Evolutionary conservation across 225 moss, liverwort and hornwort species (phyloP).

Genomic region (Polytrichum commune): DNA sequence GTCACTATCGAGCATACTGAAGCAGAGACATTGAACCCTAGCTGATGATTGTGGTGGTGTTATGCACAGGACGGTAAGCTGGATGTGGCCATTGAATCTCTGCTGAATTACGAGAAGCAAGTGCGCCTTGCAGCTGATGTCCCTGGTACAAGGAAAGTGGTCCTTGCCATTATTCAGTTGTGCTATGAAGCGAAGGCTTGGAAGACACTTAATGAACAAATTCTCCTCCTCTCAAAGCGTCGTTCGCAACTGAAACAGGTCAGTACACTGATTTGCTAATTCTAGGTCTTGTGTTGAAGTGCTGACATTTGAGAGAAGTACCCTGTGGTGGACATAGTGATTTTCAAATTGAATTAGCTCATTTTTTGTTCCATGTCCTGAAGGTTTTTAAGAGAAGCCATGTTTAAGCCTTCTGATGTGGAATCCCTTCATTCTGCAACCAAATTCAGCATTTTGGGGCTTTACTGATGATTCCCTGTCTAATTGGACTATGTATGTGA

Average conservation of each 20-base stretch:
- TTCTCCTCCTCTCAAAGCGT: slow-evolving; percentile 89
- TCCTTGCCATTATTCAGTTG: slow-evolving; percentile 77
- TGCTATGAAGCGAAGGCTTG: slow-evolving; percentile 90
- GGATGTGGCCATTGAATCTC: slow-evolving; percentile 69
- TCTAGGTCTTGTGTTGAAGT: too few species aligned
- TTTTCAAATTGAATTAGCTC: too few species aligned
- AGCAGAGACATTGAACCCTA: background rate
- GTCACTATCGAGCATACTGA: too few species aligned
- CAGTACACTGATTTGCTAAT: background rate
- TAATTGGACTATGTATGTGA: too few species aligned
- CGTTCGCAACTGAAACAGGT: slow-evolving; percentile 97
- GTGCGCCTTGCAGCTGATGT: slow-evolving; percentile 94
- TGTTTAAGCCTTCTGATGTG: too few species aligned
- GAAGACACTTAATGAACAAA: slow-evolving; percentile 97
- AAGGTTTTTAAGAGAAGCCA: too few species aligned
- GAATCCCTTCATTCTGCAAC: too few species aligned
- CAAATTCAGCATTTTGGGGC: too few species aligned
- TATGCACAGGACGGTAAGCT: slow-evolving; percentile 63
- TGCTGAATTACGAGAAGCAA: slow-evolving; percentile 93
- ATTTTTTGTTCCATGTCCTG: too few species aligned
- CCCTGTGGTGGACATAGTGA: too few species aligned
- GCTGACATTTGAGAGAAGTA: too few species aligned
- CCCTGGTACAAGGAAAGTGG: slow-evolving; percentile 78
- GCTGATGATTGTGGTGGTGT: background rate
- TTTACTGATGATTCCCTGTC: too few species aligned